A percentile compares a stretch with the other conserved stretches of the same genome.
These are phyloP conservation scores for Ganoderma lingzhi DNA, from an alignment of 1,284 basidiomycete genomes.

Conservation along the genomic window DNA sequence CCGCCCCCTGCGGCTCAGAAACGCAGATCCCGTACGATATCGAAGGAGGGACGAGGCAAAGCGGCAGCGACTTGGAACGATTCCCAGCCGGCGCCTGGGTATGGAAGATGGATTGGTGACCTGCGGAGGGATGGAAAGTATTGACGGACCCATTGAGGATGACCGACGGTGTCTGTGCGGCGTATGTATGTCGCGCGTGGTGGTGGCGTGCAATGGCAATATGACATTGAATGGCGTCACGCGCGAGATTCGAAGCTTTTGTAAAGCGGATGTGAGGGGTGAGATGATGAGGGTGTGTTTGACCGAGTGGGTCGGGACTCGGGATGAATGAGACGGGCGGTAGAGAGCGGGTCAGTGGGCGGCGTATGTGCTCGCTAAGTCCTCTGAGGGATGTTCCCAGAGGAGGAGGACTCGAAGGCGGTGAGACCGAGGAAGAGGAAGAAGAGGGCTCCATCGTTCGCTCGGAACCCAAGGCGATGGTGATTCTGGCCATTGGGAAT, in stretches of 20 bases:
- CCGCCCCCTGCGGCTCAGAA: not conserved
- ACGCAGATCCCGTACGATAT: slow-evolving; percentile 10
- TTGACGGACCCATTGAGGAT: not conserved
- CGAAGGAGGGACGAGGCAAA: not conserved
- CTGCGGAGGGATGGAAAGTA: not conserved
- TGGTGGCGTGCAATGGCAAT: not conserved
- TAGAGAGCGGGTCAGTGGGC: slow-evolving; percentile 1
- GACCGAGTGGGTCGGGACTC: not conserved
- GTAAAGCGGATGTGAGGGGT: not conserved
- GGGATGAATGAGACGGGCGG: slow-evolving; percentile 11
- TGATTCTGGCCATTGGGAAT: not conserved
- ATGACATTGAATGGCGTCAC: not conserved
- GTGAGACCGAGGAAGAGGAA: slow-evolving; percentile 8
- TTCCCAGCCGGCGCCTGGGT: slow-evolving; percentile 3
- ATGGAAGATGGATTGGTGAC: not conserved
- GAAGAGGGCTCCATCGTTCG: not conserved
- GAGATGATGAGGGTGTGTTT: not conserved
- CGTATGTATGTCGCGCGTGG: not conserved
- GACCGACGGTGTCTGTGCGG: slow-evolving; percentile 5
- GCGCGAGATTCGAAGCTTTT: not conserved
- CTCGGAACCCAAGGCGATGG: slow-evolving; percentile 4
- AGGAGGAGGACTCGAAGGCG: slow-evolving; percentile 8
- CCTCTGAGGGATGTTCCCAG: slow-evolving; percentile 24
- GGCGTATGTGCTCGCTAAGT: slow-evolving; percentile 24
- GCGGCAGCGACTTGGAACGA: not conserved